These are phyloP conservation scores for Saraca asoca DNA, from an alignment of 331 rosid species.

Conservation along the genomic window DNA sequence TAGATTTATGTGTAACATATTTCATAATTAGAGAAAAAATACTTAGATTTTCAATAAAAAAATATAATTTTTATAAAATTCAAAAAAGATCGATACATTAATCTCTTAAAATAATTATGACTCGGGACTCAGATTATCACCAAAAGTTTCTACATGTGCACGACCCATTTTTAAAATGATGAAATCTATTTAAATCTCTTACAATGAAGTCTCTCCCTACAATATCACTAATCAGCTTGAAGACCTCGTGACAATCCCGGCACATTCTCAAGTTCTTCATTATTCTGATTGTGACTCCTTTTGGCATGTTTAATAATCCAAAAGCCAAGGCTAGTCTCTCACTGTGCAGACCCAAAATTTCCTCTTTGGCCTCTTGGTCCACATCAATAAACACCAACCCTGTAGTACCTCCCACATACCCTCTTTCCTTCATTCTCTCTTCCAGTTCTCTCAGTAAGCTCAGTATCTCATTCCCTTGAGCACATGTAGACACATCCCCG, in stretches of 20 bases:
- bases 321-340: constrained; percentile 86
- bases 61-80: no score
- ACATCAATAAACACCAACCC: constrained; percentile 79
- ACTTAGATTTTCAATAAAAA: no score
- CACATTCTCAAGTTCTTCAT: constrained; percentile 94
- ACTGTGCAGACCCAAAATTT: constrained; percentile 70
- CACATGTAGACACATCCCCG: constrained; percentile 54
- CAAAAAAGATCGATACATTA: no score
- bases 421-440: constrained; percentile 65
- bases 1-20: no score
- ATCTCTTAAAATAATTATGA: no score
- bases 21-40: no score
- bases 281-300: constrained; percentile 68
- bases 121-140: no score
- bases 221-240: constrained; percentile 78
- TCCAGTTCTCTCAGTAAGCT: constrained; percentile 57
- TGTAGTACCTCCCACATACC: constrained; percentile 57
- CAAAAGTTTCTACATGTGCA: constrained; percentile 56
- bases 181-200: constrained; percentile 85
- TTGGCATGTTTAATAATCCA: constrained; percentile 66
- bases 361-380: constrained; percentile 75
- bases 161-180: constrained; percentile 68
- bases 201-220: constrained; percentile 71
- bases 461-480: constrained; percentile 48
- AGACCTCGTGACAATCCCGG: constrained; percentile 70